These are phyloP conservation scores for Solanum boliviense DNA, from an alignment of 257 asterid species.

Conservation along the genomic window DNA sequence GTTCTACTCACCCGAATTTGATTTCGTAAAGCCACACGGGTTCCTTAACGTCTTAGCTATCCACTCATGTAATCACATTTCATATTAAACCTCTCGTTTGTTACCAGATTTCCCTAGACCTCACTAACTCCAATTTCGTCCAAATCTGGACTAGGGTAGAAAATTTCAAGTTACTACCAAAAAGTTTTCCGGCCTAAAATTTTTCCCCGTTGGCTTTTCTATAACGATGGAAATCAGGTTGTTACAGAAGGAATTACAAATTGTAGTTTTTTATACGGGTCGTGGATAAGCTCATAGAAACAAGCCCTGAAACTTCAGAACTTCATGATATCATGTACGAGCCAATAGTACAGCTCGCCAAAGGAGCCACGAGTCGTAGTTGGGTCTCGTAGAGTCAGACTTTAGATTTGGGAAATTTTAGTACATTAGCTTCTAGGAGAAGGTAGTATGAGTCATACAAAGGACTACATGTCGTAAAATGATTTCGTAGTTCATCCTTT, in stretches of 20 bases:
- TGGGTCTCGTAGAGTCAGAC: background rate
- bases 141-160: no score
- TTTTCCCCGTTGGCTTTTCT: no score
- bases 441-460: background rate
- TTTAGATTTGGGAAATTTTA: background rate
- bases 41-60: no score
- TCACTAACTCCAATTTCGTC: no score
- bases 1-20: no score
- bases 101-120: no score
- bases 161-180: no score
- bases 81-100: no score
- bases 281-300: background rate
- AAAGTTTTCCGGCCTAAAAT: fast-evolving
- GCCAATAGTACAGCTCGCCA: background rate
- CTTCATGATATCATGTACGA: background rate
- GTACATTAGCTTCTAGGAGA: background rate
- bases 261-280: background rate
- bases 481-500: background rate
- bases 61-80: no score
- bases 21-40: no score
- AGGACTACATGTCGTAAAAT: background rate
- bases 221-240: no score
- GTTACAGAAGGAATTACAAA: background rate
- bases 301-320: background rate
- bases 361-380: background rate